A percentile compares a stretch with the other conserved stretches of the same genome.
These are phyloP conservation scores for Parastagonospora nodorum DNA, from an alignment of 2,329 filamentous ascomycete genomes.

Conservation along the genomic window DNA sequence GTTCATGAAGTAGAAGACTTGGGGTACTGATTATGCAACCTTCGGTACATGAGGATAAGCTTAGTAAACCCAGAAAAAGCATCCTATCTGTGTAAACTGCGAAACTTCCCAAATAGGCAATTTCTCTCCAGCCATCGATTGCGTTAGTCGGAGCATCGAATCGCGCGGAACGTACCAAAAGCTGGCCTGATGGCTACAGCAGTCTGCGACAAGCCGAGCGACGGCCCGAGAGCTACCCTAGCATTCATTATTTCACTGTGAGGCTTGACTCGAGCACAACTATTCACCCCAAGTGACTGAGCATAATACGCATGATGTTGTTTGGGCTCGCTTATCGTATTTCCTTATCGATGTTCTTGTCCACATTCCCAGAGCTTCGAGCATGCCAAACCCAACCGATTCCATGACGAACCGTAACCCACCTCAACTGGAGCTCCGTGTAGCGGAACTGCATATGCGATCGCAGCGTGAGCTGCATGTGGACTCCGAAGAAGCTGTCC, in stretches of 20 bases:
- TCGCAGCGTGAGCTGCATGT: slow-evolving; percentile 14
- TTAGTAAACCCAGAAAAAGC: neutral
- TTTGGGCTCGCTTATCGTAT: neutral
- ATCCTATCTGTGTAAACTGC: too few species aligned
- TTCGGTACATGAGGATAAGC: neutral
- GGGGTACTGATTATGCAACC: neutral
- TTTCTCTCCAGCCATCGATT: too few species aligned
- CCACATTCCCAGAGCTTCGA: neutral
- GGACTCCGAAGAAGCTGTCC: slow-evolving; percentile 26
- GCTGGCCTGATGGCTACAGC: neutral
- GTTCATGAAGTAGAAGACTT: slow-evolving; percentile 54
- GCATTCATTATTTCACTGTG: neutral
- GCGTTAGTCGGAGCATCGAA: neutral
- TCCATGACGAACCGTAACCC: slow-evolving; percentile 13
- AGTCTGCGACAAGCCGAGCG: slow-evolving; percentile 5
- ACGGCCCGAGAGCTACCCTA: slow-evolving; percentile 6
- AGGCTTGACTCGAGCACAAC: slow-evolving; percentile 3
- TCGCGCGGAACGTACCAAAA: neutral
- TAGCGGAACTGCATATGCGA: slow-evolving; percentile 15
- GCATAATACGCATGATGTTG: neutral
- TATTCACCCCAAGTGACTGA: slow-evolving; percentile 1
- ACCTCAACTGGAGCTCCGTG: slow-evolving; percentile 14
- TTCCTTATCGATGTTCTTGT: neutral
- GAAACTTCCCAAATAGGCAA: too few species aligned
- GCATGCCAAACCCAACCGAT: neutral